Evolutionary conservation across 1,284 basidiomycete species (phyloP), one percentile per base, ranked within the genome.

Genomic region (Boletus semigastroideus): DNA sequence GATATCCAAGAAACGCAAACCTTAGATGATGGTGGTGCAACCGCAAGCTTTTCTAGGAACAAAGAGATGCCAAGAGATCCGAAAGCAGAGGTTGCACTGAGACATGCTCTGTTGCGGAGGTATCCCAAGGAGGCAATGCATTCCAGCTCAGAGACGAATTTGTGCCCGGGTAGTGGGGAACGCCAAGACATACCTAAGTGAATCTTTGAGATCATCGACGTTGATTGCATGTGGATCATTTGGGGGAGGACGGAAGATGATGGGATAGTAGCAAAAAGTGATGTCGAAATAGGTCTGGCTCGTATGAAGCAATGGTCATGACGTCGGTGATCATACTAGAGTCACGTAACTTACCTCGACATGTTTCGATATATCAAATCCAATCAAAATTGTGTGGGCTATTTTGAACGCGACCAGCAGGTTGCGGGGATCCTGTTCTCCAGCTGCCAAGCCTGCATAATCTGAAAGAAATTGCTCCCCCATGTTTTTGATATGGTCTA

Each of bases 181-280:
- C 6, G 20, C 16, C 5, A 19, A 34, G 37, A 46, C 64, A 44
- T 42, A 89, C 90, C 86, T 77, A 16, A 99, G 78, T 1, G 87
- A 78, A 36, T 73, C 61, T 63, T 90, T 90, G 33, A 99, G 79
- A 64, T 98, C 91, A 40, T 96, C 92, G 0, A 91, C 79, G 2
- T 87, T 91, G 57, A 99, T 97, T 8, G 91, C 90, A 68, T 96
- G 96, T 4, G 94, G 93, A 65, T 98, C 95, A 61, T 95, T 90
- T 1, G 94, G 90, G 7, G 95, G 94, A 12, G 95, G 94, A 48
- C 90, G 84, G 75, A 98, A 99, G 1, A 94, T 94, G 59, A 99
- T 99, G 1, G 97, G 97, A 72, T 98, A 99, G 72, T 99, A 99
- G 72, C 97, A 99, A 71, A 95, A 99, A 0, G 89, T 91, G 64